A percentile compares a stretch with the other conserved stretches of the same genome.
Evolutionary conservation across 2,329 filamentous ascomycete genomes (phyloP).

Genomic region (Emmonsiellopsis sp.): DNA sequence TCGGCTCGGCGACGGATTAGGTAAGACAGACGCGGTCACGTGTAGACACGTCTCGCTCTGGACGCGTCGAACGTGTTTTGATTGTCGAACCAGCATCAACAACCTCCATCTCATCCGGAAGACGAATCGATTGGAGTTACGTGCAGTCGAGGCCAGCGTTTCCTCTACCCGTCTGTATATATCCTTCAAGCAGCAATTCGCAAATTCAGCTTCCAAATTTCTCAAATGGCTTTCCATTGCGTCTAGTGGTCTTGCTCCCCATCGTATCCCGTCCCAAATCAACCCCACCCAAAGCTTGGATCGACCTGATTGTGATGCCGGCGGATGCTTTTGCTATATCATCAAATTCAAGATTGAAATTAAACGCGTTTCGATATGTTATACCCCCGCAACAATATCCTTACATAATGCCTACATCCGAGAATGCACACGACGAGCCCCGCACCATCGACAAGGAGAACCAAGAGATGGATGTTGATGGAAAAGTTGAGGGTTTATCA

Average conservation of each 20-base stretch:
- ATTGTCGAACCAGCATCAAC: background rate
- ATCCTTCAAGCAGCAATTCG: too few species aligned
- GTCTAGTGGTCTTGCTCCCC: background rate
- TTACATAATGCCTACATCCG: background rate
- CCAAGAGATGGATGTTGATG: background rate
- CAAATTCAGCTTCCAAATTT: too few species aligned
- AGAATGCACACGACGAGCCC: background rate
- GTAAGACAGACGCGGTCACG: background rate
- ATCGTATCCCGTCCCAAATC: background rate
- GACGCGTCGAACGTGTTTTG: background rate
- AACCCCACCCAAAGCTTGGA: background rate
- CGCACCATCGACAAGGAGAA: background rate
- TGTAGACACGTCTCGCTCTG: background rate
- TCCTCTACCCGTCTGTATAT: background rate
- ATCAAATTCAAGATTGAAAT: conserved; percentile 27
- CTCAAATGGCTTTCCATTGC: background rate
- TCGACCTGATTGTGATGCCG: conserved; percentile 11
- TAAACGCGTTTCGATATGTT: conserved; percentile 24
- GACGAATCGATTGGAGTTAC: background rate
- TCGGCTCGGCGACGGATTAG: too few species aligned
- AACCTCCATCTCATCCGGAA: background rate
- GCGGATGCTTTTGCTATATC: conserved; percentile 8
- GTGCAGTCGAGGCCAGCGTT: background rate
- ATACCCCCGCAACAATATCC: background rate
- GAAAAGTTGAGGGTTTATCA: background rate